Evolutionary conservation across 768 basidiomycete species (phyloP).

Genomic region (Amanita phalloides): DNA sequence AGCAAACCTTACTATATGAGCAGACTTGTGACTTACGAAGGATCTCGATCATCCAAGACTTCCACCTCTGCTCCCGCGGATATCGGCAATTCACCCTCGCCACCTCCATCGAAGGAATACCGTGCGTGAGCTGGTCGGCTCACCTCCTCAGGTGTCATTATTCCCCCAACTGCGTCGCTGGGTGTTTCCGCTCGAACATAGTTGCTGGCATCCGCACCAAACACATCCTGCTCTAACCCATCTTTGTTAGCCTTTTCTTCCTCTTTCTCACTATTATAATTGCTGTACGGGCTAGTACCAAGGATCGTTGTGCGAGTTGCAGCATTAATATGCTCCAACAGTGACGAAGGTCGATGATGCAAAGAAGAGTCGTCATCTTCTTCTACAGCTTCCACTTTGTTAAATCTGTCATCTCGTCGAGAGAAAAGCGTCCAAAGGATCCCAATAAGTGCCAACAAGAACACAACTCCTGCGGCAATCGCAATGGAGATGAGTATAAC

Average conservation of each 20-base stretch:
- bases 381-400: conserved; percentile 52
- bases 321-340: conserved; percentile 86
- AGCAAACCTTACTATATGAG: neutral
- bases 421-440: conserved; percentile 87
- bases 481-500: conserved; percentile 98
- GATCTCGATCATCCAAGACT: conserved; percentile 71
- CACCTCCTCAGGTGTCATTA: conserved; percentile 48
- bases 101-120: conserved; percentile 72
- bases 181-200: conserved; percentile 77
- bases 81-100: conserved; percentile 69
- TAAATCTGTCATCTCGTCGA: conserved; percentile 61
- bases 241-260: conserved; percentile 32
- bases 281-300: conserved; percentile 34
- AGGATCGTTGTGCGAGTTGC: conserved; percentile 80
- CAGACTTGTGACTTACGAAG: conserved; percentile 44
- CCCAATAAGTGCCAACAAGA: conserved; percentile 75
- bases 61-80: conserved; percentile 62
- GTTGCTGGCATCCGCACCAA: conserved; percentile 66
- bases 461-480: conserved; percentile 89
- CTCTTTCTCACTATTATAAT: conserved; percentile 41
- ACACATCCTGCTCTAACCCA: conserved; percentile 39
- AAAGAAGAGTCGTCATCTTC: conserved; percentile 69
- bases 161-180: conserved; percentile 56
- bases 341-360: conserved; percentile 74
- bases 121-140: conserved; percentile 71